A percentile compares a stretch with the other conserved stretches of the same genome.
These are phyloP conservation scores for Aureobasidium sp. DNA, from an alignment of 2,329 filamentous ascomycete genomes.

Conservation along the genomic window DNA sequence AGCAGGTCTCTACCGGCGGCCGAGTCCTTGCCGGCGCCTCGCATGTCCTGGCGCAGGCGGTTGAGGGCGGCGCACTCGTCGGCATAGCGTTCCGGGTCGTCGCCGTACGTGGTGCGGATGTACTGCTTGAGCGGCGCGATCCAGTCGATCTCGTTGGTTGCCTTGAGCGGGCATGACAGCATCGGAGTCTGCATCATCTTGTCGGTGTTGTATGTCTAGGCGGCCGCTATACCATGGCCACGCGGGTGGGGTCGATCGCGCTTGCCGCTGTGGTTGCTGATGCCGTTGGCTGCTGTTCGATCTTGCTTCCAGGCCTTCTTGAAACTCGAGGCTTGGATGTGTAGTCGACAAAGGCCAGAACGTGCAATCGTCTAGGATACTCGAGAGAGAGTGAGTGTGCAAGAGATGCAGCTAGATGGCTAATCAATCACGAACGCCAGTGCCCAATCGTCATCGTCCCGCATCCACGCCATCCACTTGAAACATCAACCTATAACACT, in stretches of 20 bases:
- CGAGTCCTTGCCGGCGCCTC: conserved; percentile 93
- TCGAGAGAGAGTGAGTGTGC: not conserved
- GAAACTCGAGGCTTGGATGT: not conserved
- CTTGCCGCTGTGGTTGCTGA: not conserved
- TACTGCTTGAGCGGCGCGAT: conserved; percentile 83
- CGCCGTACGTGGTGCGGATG: conserved; percentile 88
- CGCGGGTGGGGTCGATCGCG: conserved; percentile 6
- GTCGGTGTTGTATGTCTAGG: not conserved
- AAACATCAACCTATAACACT: not conserved
- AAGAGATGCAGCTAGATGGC: not conserved
- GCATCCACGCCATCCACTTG: not conserved
- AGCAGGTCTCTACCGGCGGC: conserved; percentile 86
- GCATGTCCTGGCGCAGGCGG: conserved; percentile 93
- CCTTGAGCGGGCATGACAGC: conserved; percentile 86
- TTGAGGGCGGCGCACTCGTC: conserved; percentile 95
- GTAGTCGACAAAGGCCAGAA: not conserved
- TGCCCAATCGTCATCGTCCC: conserved; percentile 10
- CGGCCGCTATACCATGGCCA: conserved; percentile 11
- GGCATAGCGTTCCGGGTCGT: conserved; percentile 90
- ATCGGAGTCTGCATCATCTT: conserved; percentile 72
- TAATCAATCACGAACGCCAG: not conserved
- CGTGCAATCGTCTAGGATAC: not conserved
- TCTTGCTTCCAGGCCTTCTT: not conserved
- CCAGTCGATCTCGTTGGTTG: conserved; percentile 99
- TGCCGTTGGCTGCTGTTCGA: not conserved